phyloP scores from a whole-genome alignment of 768 basidiomycete species.

The Leccinum barrowsii region DNA sequence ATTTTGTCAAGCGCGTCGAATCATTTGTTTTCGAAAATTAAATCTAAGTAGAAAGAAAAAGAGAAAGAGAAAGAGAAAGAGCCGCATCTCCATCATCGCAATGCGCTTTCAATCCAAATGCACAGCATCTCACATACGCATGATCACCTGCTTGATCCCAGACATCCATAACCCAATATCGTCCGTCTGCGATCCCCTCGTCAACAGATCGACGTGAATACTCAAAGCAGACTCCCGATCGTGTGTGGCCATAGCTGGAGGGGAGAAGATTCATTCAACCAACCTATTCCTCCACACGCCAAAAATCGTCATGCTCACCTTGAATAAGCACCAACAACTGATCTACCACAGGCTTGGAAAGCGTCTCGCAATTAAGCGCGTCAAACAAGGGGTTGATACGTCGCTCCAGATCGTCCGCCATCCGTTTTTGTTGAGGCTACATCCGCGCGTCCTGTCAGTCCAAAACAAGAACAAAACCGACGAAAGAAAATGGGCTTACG shows the following conservation, averaged over 20 bases:
- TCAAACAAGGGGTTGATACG: constrained; percentile 86
- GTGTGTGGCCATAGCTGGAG: constrained; percentile 71
- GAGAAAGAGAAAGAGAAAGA: too few relatives aligned
- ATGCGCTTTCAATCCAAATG: too few relatives aligned
- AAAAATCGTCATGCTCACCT: constrained; percentile 46
- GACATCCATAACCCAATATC: constrained; percentile 89
- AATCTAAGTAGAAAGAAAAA: too few relatives aligned
- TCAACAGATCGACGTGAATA: constrained; percentile 84
- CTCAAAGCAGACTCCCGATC: constrained; percentile 76
- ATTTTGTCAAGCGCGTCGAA: too few relatives aligned
- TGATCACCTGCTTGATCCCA: constrained; percentile 83
- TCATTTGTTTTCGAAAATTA: too few relatives aligned
- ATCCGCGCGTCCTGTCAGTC: background rate
- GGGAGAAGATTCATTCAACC: background rate
- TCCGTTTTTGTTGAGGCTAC: constrained; percentile 78
- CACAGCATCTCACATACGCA: constrained; percentile 45
- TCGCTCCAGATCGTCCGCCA: constrained; percentile 84
- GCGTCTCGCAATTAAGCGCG: constrained; percentile 84
- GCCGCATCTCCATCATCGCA: too few relatives aligned
- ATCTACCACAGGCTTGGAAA: constrained; percentile 67
- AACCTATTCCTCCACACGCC: background rate
- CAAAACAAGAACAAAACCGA: background rate
- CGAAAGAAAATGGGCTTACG: constrained; percentile 44
- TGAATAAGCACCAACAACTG: constrained; percentile 66
- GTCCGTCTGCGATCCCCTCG: constrained; percentile 71